Evolutionary conservation across 1,284 basidiomycete species (phyloP).

Genomic region (Microbotryum intermedium): DNA sequence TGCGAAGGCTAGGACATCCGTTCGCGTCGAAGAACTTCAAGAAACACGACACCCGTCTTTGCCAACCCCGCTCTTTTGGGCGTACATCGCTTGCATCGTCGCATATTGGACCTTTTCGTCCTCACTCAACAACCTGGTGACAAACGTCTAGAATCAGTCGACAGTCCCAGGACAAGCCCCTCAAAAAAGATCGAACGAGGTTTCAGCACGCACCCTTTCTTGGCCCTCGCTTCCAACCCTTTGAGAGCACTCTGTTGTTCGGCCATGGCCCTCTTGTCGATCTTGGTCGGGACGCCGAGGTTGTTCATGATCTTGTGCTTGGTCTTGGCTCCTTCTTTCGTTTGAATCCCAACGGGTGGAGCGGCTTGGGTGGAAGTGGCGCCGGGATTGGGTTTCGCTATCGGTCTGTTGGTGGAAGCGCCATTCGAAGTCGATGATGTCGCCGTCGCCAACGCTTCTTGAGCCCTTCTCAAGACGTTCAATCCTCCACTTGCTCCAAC

Average conservation of each 20-base stretch:
- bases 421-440: conserved; percentile 2
- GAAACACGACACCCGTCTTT: neutral
- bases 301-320: neutral
- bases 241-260: conserved; percentile 22
- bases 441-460: conserved; percentile 8
- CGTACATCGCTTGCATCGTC: conserved; percentile 26
- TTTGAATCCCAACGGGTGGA: neutral
- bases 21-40: too few relatives aligned
- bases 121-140: conserved; percentile 22
- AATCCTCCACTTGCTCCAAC: conserved; percentile 3
- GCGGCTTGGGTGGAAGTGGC: neutral
- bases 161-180: neutral
- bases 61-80: neutral
- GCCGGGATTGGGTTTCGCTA: neutral
- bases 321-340: neutral
- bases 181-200: neutral
- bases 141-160: neutral
- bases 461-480: conserved; percentile 18
- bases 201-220: conserved; percentile 22
- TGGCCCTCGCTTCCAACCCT: conserved; percentile 28
- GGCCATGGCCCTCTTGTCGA: conserved; percentile 15
- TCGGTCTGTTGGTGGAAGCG: too few relatives aligned
- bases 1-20: too few relatives aligned
- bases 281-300: neutral
- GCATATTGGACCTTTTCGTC: conserved; percentile 29